A percentile compares a stretch with the other conserved stretches of the same genome.
Evolutionary conservation across 2,329 filamentous ascomycete species (phyloP).

Genomic region (Colletotrichum acutatum): DNA sequence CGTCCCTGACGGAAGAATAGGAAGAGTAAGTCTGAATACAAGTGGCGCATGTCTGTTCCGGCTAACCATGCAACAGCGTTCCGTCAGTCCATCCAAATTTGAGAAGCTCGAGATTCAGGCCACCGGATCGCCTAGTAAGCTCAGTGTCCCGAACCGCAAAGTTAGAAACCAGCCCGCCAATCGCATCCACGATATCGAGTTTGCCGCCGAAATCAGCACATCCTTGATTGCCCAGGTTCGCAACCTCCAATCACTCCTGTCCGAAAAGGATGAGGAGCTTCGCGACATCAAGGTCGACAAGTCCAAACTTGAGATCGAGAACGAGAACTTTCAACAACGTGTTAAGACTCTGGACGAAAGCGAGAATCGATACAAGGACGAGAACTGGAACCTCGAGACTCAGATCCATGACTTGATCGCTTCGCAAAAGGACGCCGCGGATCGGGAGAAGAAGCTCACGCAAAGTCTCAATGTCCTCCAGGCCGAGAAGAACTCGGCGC

Average conservation of each 20-base stretch:
- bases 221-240: conserved; percentile 94
- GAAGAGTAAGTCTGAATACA: conserved; percentile 57
- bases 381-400: conserved; percentile 97
- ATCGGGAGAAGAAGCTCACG: conserved; percentile 84
- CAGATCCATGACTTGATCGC: conserved; percentile 86
- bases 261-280: conserved; percentile 88
- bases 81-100: conserved; percentile 80
- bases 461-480: conserved; percentile 77
- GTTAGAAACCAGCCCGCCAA: conserved; percentile 90
- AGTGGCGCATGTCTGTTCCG: neutral
- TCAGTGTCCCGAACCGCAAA: conserved; percentile 87
- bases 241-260: conserved; percentile 84
- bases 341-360: conserved; percentile 89
- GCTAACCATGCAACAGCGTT: conserved; percentile 60
- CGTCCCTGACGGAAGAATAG: conserved; percentile 62
- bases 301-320: conserved; percentile 83
- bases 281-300: conserved; percentile 80
- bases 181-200: conserved; percentile 94
- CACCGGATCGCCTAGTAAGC: conserved; percentile 87
- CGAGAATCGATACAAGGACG: conserved; percentile 96
- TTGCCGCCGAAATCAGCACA: conserved; percentile 97
- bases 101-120: conserved; percentile 88
- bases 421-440: conserved; percentile 78
- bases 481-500: conserved; percentile 79
- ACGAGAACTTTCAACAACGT: conserved; percentile 81